These are phyloP conservation scores for Ophiostoma ips DNA, from an alignment of 2,329 filamentous ascomycete species.

Conservation along the genomic window DNA sequence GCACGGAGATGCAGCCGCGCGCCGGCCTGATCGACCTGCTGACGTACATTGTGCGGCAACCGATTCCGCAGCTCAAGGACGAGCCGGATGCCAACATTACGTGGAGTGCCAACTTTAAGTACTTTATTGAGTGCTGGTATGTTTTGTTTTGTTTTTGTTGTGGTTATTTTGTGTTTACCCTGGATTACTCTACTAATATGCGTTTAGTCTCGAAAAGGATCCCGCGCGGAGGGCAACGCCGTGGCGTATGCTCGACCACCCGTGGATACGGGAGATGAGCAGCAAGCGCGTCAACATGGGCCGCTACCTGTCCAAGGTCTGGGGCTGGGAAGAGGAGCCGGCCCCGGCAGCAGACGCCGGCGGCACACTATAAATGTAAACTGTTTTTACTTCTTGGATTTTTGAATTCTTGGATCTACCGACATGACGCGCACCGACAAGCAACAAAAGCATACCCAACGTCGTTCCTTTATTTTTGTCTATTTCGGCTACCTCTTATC, in stretches of 20 bases:
- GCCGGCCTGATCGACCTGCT: slow-evolving; percentile 88
- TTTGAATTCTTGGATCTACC: no score
- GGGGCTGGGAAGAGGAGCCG: slow-evolving; percentile 66
- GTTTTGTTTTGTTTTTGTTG: slow-evolving; percentile 25
- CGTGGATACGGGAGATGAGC: slow-evolving; percentile 96
- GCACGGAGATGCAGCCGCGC: slow-evolving; percentile 85
- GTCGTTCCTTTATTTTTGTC: neutral
- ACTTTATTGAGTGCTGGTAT: slow-evolving; percentile 98
- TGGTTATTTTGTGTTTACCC: neutral
- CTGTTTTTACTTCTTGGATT: no score
- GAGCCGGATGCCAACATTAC: slow-evolving; percentile 79
- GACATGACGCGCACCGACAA: neutral
- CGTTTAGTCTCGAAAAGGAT: slow-evolving; percentile 88
- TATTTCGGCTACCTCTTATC: neutral
- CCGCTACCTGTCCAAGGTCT: slow-evolving; percentile 84
- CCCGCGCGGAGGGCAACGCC: slow-evolving; percentile 74
- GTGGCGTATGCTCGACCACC: slow-evolving; percentile 98
- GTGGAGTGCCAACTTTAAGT: slow-evolving; percentile 97
- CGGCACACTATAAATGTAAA: slow-evolving; percentile 3
- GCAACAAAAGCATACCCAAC: neutral
- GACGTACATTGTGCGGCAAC: slow-evolving; percentile 93
- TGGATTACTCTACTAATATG: neutral
- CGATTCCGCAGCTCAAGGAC: slow-evolving; percentile 90
- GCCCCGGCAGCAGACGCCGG: slow-evolving; percentile 7
- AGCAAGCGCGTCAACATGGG: slow-evolving; percentile 95